Evolutionary conservation across 2,329 filamentous ascomycete genomes (phyloP), one percentile per base, ranked within the genome.

Genomic region (Ophidiomyces ophidiicola): DNA sequence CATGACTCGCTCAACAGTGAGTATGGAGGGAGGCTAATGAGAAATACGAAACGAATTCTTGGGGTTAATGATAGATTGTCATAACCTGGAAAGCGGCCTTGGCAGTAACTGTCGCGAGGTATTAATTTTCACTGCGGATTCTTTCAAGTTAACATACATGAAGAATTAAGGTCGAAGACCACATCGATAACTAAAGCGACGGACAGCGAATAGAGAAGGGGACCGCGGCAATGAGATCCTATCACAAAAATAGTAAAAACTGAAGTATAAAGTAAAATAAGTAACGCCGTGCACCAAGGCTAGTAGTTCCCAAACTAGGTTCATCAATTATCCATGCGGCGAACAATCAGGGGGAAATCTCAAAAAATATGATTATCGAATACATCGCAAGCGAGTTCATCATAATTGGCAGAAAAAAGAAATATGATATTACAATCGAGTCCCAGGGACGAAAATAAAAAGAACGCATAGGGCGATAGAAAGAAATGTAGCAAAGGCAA

Each of bases 401-500:
- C 6, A 6, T 15, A 18, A 32, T 18, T 5, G 11, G 3, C n/a
- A 10, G 30, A 15, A 18, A 18, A 32, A 32, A 32, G 3, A 3
- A 21, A 3, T 19, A 7, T 4, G n/a, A 15, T 15, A 12, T 21
- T 26, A 39, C 10, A 39, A n/a, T 14, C 37, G 57, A 12, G 60
- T 92, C 39, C 90, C 88, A 1, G 90, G 90, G 3, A 98, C 90
- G 43, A 98, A 79, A 50, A 94, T 87, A 66, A 98, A 98, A 18
- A 98, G 68, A 42, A 90, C 73, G 52, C 83, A 84, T 10, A 96
- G 65, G n/a, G 78, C 83, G 3, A 83, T 78, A 47, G 88, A 83
- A 39, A 92, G 70, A 21, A 92, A 58, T 19, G 79, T 58, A 20
- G 87, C 87, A 45, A 90, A 72, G 6, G 75, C 67, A 10, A 94